Base-by-base conservation (phyloP, 805 yeast genomes). In the Candida hispaniensis region DNA sequence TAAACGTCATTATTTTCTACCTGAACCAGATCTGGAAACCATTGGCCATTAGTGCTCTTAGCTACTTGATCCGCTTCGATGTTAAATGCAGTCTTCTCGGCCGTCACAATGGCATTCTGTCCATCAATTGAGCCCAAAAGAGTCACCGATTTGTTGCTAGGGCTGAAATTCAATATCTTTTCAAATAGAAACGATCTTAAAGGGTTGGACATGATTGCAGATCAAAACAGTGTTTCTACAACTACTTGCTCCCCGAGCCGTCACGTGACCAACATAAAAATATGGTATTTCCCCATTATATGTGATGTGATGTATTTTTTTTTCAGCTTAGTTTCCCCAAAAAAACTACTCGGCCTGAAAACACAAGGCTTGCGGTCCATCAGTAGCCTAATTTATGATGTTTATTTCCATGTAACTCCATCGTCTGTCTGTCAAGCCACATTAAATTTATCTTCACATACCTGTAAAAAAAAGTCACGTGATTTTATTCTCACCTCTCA, bases 1-100 rank as follows among this genome's bases (percentile, higher is more conserved):
- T 88, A 88, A 1, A 86, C 74, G 47, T 83, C 96, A 53, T 88
- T 91, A 10, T 60, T 53, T n/a, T 80, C 75, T 12, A 75, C 63
- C 15, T 60, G 47, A 16, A 52, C 39, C 14, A 62, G 40, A 17
- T 49, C 45, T 3, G 35, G 47, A 18, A 35, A 47, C 40, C 38
- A 47, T 12, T 42, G 26, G 26, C 58, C 49, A 18, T 42, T 40
- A 12, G 30, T 19, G 11, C 30, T 13, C 11, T 18, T 18, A 14
- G 11, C 10, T 9, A 39, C 30, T 13, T 22, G 14, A 9, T 25
- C 30, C 8, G 18, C 40, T 9, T 24, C 21, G 20, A 34, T 26
- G 9, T 25, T 26, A 11, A 34, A 34, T 1, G 38, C 26, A 11
- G 30, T 35, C 52, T 80, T 82, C 47, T 83, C 94, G 2, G 81